phyloP scores from a whole-genome alignment of 108 stramenopile genomes.

The Nitzschia inconspicua region DNA sequence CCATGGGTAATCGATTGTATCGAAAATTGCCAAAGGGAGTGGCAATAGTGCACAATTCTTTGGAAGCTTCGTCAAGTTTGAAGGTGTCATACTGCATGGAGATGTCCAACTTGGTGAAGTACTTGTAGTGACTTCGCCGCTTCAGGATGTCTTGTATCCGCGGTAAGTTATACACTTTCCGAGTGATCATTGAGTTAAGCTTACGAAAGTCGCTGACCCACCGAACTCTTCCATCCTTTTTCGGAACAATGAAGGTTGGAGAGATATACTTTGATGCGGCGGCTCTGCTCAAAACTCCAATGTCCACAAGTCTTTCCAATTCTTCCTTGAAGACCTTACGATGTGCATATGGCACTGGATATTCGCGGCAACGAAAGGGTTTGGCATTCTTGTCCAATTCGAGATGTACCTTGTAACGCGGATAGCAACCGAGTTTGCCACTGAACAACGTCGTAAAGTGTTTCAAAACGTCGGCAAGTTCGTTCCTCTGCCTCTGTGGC shows the following conservation, averaged over 20 bases:
- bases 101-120: slow-evolving; percentile 36
- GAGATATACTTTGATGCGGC: too few relatives aligned
- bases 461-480: neutral
- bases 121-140: slow-evolving; percentile 31
- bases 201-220: slow-evolving; percentile 23
- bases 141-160: slow-evolving; percentile 26
- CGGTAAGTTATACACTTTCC: slow-evolving; percentile 40
- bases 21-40: too few relatives aligned
- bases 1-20: too few relatives aligned
- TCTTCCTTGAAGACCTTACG: too few relatives aligned
- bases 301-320: too few relatives aligned
- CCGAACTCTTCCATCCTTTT: slow-evolving; percentile 27
- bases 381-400: slow-evolving; percentile 16
- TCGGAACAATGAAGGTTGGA: slow-evolving; percentile 34
- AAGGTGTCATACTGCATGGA: slow-evolving; percentile 44
- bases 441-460: neutral
- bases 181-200: slow-evolving; percentile 29
- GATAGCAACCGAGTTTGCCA: slow-evolving; percentile 32
- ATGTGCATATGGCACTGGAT: slow-evolving; percentile 9
- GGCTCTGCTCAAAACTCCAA: too few relatives aligned
- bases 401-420: slow-evolving; percentile 30
- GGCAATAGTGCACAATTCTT: too few relatives aligned
- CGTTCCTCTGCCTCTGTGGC: neutral
- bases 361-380: slow-evolving; percentile 21
- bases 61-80: slow-evolving; percentile 8